These are phyloP conservation scores for Cyclotella baltica DNA, from an alignment of 108 stramenopile genomes.

Conservation along the genomic window DNA sequence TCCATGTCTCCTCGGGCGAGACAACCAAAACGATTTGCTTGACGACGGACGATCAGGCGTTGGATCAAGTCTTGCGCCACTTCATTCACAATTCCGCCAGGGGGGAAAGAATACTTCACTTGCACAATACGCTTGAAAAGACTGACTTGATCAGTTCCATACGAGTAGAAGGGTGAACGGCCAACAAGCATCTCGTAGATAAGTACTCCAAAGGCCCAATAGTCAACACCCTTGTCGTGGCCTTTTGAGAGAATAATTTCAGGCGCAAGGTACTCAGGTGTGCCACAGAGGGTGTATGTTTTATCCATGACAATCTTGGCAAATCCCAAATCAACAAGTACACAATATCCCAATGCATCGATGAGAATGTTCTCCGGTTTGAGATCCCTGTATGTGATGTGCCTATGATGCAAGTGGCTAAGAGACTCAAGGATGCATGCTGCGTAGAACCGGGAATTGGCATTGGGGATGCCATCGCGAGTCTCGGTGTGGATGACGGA, in stretches of 20 bases:
- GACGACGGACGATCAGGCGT: conserved; percentile 89
- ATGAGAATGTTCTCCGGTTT: conserved; percentile 95
- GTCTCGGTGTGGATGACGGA: conserved; percentile 92
- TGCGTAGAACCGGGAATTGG: conserved; percentile 89
- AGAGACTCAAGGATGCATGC: conserved; percentile 82
- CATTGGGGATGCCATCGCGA: conserved; percentile 90
- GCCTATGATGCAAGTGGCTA: conserved; percentile 72
- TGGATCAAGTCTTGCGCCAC: conserved; percentile 91
- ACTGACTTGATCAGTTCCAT: conserved; percentile 93
- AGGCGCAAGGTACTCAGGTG: conserved; percentile 99
- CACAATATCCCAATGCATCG: conserved; percentile 93
- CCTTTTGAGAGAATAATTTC: conserved; percentile 99
- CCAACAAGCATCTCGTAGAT: too few species aligned
- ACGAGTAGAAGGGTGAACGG: conserved; percentile 96
- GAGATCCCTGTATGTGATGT: conserved; percentile 84
- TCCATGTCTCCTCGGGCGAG: conserved; percentile 91
- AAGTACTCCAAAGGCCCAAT: conserved; percentile 98
- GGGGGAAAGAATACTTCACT: conserved; percentile 92
- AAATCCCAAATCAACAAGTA: conserved; percentile 99
- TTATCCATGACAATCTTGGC: conserved; percentile 97
- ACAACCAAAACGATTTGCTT: conserved; percentile 90
- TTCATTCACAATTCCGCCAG: conserved; percentile 84
- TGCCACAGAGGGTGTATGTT: conserved; percentile 98
- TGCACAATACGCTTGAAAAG: conserved; percentile 97
- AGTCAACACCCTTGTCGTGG: conserved; percentile 98